Conservation (phyloP, 352 stramenopile species). For the Phytophthora lateralis region DNA sequence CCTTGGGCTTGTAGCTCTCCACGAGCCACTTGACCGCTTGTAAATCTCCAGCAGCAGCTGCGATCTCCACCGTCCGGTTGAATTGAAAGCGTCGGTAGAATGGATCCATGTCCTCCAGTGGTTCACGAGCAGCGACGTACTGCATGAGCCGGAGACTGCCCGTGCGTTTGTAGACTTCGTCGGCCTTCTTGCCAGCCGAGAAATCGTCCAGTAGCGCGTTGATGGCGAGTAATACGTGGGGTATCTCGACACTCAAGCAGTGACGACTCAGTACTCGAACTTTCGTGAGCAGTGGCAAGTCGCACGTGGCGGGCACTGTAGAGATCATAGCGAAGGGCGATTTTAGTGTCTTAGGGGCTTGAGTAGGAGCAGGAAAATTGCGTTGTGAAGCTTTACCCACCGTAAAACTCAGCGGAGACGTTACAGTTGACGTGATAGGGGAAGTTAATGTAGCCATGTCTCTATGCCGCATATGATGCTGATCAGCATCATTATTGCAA, state of each 20-base stretch:
- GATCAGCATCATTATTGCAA: slow-evolving; percentile 10
- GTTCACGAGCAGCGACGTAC: slow-evolving; percentile 34
- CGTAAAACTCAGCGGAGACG: slow-evolving; percentile 3
- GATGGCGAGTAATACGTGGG: slow-evolving; percentile 25
- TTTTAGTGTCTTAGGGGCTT: slow-evolving; percentile 2
- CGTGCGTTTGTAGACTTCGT: slow-evolving; percentile 29
- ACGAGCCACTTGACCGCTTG: slow-evolving; percentile 27
- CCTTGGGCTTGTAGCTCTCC: slow-evolving; percentile 22
- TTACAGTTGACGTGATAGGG: slow-evolving; percentile 6
- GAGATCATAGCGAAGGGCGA: slow-evolving; percentile 13
- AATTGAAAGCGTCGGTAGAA: slow-evolving; percentile 33
- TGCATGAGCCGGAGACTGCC: slow-evolving; percentile 33
- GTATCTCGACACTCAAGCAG: slow-evolving; percentile 22
- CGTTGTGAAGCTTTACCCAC: slow-evolving; percentile 26
- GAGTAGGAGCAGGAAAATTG: slow-evolving; percentile 20
- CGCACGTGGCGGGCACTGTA: slow-evolving; percentile 5
- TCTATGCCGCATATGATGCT: slow-evolving; percentile 7
- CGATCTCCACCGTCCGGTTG: slow-evolving; percentile 24
- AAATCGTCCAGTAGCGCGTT: slow-evolving; percentile 34
- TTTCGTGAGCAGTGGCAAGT: slow-evolving; percentile 28
- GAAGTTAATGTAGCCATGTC: slow-evolving; percentile 24
- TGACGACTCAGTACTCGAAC: slow-evolving; percentile 21
- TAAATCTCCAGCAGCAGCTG: slow-evolving; percentile 27
- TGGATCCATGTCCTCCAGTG: slow-evolving; percentile 23
- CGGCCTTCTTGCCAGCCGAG: slow-evolving; percentile 16